Base-by-base conservation (phyloP, 1,139 yeast species). In the Spencermartinsiella ligniputridi region DNA sequence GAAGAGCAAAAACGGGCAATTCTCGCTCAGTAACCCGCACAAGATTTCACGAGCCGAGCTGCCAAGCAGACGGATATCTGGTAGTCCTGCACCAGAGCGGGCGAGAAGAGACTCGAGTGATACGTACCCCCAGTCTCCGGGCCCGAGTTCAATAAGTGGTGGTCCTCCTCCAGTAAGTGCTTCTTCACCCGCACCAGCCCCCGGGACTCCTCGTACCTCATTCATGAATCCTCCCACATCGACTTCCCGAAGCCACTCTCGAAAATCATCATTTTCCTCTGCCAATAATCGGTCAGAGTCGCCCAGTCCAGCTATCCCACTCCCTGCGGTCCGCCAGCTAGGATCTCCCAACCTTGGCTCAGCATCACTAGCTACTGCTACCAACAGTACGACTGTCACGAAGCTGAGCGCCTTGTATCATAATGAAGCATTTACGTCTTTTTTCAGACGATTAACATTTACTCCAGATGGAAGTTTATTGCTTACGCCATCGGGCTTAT, bases 401-500 rank as follows among this genome's bases (percentile, higher is more conserved):
- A 27, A 27, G 15, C 32, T 27, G 32, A 27, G 46, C 34, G 48
- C 53, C 53, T 60, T 86, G 19, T 89, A 84, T 59, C 94, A 88
- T 57, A 81, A 90, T 49, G 98, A 92, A 57, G 81, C 95, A 0
- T 71, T 90, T 29, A 88, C 88, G 46, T 84, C 96, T 1, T 92
- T 94, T 61, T 92, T 92, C 69, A 72, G 99, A 50, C 69, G 98
- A 47, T 70, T 90, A 47, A 66, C 82, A 1, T 88, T 89, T 58
- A 83, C 97, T 0, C 96, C 96, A 0, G 97, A 94, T 63, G 99
- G 99, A 0, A 71, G 75, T 42, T 63, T 92, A 35, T 67, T 92
- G 32, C 67, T 92, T 16, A 79, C 95, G 0, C 96, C 98, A 0
- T 82, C 95, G 42, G 97, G 97, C 0, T 71, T 84, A 16, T 78